Evolutionary conservation across 2,329 filamentous ascomycete species (phyloP), one percentile per base, ranked within the genome.

Genomic region (Ophiostoma triangulosporum): DNA sequence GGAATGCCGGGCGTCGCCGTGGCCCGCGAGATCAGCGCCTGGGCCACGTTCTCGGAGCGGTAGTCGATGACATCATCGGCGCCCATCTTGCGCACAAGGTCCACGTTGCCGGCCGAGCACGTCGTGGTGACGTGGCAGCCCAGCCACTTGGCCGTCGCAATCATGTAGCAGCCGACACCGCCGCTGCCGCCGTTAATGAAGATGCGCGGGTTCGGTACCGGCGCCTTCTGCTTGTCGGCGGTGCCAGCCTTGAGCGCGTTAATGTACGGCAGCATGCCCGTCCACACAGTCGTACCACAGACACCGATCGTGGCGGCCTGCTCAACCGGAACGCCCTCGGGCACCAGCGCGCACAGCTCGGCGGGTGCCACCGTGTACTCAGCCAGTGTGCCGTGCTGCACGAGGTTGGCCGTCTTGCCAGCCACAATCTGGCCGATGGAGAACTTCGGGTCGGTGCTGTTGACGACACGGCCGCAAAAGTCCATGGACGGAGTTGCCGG

Each of bases 401-500:
- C 33, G 29, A 50, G 9, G 8, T 53, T 22, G 46, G 24, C 9
- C n/a, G 50, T 6, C 52, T 50, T 32, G 55, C 57, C 49, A 8
- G 56, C 60, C 7, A 63, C 60, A 5, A 61, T 55, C 49, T 61
- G 54, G 14, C 60, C 61, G 8, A 29, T 15, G 7, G 46, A 20
- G 27, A 60, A 55, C 3, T 49, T 15, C 6, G 54, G 51, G 12
- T 55, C 46, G 3, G 46, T 52, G 1, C 51, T 56, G 6, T 62
- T 62, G 31, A 71, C 68, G 3, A 80, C 70, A 17, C 62, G 67
- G 24, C 78, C 78, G 58, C 69, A 67, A 58, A 76, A 74, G 60
- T 81, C 78, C 59, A 72, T 68, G 17, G 71, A 71, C 0, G 71
- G 71, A 1, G 66, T 71, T 17, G 69, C 69, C 22, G 76, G 74